Evolutionary conservation across 306 rosid species (phyloP), one percentile per base, ranked within the genome.

Genomic region (Begonia peltatifolia): DNA sequence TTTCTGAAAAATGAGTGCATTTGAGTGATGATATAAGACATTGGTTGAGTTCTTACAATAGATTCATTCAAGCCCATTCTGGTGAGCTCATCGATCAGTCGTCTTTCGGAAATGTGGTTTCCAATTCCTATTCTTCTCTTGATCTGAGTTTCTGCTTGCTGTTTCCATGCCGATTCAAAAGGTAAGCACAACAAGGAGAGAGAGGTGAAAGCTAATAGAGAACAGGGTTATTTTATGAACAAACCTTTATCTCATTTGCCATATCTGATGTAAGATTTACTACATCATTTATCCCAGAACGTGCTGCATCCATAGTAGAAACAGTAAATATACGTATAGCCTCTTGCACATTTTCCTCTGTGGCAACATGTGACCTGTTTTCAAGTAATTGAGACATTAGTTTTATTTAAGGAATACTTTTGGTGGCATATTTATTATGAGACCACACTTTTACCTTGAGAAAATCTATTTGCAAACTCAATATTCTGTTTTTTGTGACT

Each of bases 131-230:
- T 66, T 81, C 99, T 80, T 83, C 99, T 86, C 82, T 81, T 86
- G 69, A 90, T 90, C 77, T 90, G 95, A 49, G 77, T 73, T 77
- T 90, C 99, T 14, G 99, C 99, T 83, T 86, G 95, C 99, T 90
- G 99, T 77, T 76, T 43, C n/a, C n/a, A 58, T 12, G 47, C 46
- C 41, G 30, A 18, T 6, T 58, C 53, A 25, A 52, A 3, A 0
- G 50, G 10, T 52, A 48, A 25, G 4, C 59, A 66, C 54, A 47
- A 53, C 48, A 50, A 41, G 12, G 11, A 59, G 41, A 49, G 14
- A 64, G 43, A 42, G 41, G 36, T 47, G 13, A 14, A 14, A 35
- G 54, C 58, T 23, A 58, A 58, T 5, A 13, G 16, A 20, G 38
- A 35, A 2, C 62, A 22, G 10, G 7, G 16, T 30, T 58, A 4